Base-by-base conservation (phyloP, 495 filamentous ascomycete species). In the Aspergillus bridgeri region DNA sequence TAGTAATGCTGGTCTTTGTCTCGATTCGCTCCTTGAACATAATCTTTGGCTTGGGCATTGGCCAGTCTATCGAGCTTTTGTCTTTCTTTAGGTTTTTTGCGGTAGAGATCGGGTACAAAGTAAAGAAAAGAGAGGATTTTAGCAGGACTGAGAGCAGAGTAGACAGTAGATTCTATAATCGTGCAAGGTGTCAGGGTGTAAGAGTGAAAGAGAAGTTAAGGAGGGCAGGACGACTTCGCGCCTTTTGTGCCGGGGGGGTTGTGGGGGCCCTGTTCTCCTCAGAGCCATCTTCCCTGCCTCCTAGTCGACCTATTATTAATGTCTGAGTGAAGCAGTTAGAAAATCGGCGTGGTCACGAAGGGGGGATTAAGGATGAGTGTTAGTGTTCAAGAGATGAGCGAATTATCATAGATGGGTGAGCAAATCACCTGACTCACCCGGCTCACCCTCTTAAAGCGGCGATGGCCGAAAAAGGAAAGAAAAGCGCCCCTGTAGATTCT, bases 391-490 rank as follows among this genome's bases (percentile, higher is more conserved):
- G 49, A 23, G 22, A n/a, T 52, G 25, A 52, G 25, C 49, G 25
- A 52, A 52, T 52, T n/a, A 52, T n/a, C 27, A 8, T 52, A 17
- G 23, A 27, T 27, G 49, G 25, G 49, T 52, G 25, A 52, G 3
- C 49, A n/a, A n/a, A 52, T 52, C 25, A 38, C 49, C 49, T 52
- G 49, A 38, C 49, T 52, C 49, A 52, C 49, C 49, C 49, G 49
- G 22, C 49, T 52, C 25, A 52, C 49, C 49, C 49, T 18, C 49
- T 52, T 52, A 52, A 52, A 52, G 49, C 49, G 25, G 49, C 49
- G 33, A 52, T n/a, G 49, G 15, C 49, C 25, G 25, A 27, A 27
- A 27, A 7, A 27, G 25, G 25, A 3, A 27, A 27, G 25, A 27
- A 7, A 27, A 4, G 49, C 6, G 15, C 15, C 4, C 42, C 15